Conservation (phyloP, 2,329 filamentous ascomycete genomes). For the Fusarium drepaniforme region DNA sequence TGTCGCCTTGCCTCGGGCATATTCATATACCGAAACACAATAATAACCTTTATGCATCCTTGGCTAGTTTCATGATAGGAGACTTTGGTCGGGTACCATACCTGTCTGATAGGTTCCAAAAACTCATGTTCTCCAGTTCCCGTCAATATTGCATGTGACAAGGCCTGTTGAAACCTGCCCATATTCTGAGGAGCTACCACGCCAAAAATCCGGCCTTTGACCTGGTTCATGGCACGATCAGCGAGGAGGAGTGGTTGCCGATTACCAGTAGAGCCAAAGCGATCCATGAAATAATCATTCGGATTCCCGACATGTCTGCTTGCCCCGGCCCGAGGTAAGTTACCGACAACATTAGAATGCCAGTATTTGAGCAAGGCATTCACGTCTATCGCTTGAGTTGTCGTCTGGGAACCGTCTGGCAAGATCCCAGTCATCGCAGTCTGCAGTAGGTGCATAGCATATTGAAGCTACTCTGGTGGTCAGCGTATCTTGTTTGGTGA, state of each 20-base stretch:
- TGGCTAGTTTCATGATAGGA: background rate
- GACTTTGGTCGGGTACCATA: background rate
- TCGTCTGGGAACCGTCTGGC: background rate
- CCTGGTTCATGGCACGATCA: conserved; percentile 2
- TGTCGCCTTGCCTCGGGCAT: background rate
- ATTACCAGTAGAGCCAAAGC: background rate
- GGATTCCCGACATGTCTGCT: background rate
- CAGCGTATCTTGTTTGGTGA: background rate
- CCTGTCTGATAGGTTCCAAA: background rate
- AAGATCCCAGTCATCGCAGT: conserved; percentile 4
- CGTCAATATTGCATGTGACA: background rate
- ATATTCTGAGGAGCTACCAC: background rate
- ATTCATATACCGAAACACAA: background rate
- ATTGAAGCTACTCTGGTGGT: background rate
- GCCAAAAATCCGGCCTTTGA: background rate
- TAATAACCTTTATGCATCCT: background rate
- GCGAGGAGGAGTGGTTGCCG: background rate
- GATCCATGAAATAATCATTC: conserved; percentile 7
- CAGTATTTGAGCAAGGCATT: background rate
- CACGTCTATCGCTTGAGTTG: background rate
- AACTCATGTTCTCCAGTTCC: background rate
- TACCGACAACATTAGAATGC: background rate
- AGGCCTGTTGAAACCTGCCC: background rate
- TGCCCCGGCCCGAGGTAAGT: background rate
- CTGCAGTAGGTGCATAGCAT: background rate